Conservation (phyloP, 768 basidiomycete species). For the Tylopilus subfusipes region DNA sequence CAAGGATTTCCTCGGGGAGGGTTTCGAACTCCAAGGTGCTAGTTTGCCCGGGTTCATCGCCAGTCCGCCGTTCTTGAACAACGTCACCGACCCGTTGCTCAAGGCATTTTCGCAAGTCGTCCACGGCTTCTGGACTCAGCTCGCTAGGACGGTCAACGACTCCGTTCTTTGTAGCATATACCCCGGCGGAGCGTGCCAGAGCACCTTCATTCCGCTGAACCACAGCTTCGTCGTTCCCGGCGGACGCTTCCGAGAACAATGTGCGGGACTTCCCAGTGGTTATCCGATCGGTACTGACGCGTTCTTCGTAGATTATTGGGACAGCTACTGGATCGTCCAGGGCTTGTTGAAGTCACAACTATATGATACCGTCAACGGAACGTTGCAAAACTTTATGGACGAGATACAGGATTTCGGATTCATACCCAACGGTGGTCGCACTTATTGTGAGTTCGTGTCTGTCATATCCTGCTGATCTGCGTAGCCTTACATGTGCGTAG, state of each 20-base stretch:
- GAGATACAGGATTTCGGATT: conserved; percentile 82
- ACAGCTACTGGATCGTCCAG: conserved; percentile 84
- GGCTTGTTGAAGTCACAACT: conserved; percentile 83
- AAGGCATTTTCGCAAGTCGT: conserved; percentile 76
- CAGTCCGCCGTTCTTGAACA: conserved; percentile 64
- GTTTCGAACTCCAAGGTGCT: conserved; percentile 71
- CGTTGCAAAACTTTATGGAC: conserved; percentile 94
- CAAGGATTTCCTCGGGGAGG: conserved; percentile 77
- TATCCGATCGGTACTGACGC: neutral
- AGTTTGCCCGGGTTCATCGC: conserved; percentile 58
- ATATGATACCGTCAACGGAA: conserved; percentile 65
- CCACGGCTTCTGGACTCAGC: conserved; percentile 78
- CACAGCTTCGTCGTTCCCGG: conserved; percentile 91
- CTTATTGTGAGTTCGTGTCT: conserved; percentile 59
- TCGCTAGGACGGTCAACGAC: conserved; percentile 72
- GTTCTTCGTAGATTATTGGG: conserved; percentile 46
- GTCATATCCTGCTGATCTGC: neutral
- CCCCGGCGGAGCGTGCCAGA: conserved; percentile 59
- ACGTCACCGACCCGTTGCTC: conserved; percentile 66
- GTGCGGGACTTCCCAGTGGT: conserved; percentile 41
- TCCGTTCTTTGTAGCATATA: conserved; percentile 58
- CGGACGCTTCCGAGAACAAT: conserved; percentile 80
- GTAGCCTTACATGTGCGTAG: conserved; percentile 31
- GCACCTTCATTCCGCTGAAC: conserved; percentile 85
- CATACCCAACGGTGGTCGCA: conserved; percentile 91